Base-by-base conservation (phyloP, 1,284 basidiomycete genomes). In the Fomitopsis palustris region DNA sequence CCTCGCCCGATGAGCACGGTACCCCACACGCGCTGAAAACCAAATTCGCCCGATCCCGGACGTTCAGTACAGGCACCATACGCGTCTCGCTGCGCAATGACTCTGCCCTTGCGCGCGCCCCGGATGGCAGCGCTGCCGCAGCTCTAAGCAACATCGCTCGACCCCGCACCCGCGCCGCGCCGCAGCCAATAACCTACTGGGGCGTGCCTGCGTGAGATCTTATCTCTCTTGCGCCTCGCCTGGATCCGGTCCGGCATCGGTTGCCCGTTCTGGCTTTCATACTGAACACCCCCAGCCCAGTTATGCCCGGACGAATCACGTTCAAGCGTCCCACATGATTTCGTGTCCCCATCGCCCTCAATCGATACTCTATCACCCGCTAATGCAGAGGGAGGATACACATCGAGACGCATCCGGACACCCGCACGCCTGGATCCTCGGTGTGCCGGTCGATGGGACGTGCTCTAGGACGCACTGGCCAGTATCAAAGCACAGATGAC, bases 321-420 rank as follows among this genome's bases (percentile, higher is more conserved):
- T 45, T 45, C 21, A 25, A 19, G n/a, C 43, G 12, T n/a, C 42
- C n/a, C 42, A 14, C 42, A 45, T 45, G 42, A n/a, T 19, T 42
- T 23, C 31, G 39, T 43, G 14, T 51, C 35, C 56, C 63, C 68
- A 65, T 66, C 62, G n/a, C 52, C 52, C 55, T 65, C 69, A 19
- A 65, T 61, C 21, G 57, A 59, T 65, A 3, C 23, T 3, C 43
- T 4, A 25, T 45, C 21, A 12, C 16, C 23, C 12, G 43, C 10
- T 45, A 27, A 27, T 17, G 23, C 43, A 17, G 41, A 43, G 38
- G 41, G 17, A 6, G 19, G 41, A 17, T 19, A 14, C 45, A 21
- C n/a, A 35, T 31, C 49, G n/a, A 51, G 49, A 29, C 29, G 14
- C 49, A 35, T 51, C 49, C 49, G 29, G 49, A 23, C 45, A 33